Evolutionary conservation across 176 grass and related monocot species (phyloP), one percentile per base, ranked within the genome.

Genomic region (Bothriochloa decipiens): DNA sequence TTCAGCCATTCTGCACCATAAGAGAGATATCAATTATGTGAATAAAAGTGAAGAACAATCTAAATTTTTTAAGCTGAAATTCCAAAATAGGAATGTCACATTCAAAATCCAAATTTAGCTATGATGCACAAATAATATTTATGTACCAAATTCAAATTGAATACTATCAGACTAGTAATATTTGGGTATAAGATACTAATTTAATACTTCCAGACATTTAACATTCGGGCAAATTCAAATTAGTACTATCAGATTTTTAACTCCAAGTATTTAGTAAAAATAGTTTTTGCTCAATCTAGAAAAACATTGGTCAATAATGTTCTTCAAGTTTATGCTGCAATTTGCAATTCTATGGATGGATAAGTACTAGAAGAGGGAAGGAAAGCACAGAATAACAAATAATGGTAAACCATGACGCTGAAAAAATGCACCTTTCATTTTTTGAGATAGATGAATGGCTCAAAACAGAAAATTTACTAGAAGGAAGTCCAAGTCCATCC

Each of bases 401-500:
- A 73, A 64, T 76, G 81, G 45, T 68, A 37, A 14, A 86, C 55
- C 43, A 74, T 26, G 37, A 33, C 2, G 0, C 37, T 8, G 18
- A 8, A 76, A 35, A 70, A 22, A 49, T 57, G 46, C 70, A 95
- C 93, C 90, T 89, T 88, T 95, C 93, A 75, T 91, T 86, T 83
- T 65, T 91, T 77, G 88, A 89, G 76, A 94, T 71, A 73, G 77
- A 80, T 10, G 81, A 89, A 65, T 84, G 84, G 33, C 81, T 94
- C 55, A 60, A 87, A 91, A 89, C 61, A 46, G 81, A 91, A 94
- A 92, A 87, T 87, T 90, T 91, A 84, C 82, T 92, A 61, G 92
- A 89, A 53, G 95, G 95, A 81, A 94, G 81, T 83, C 95, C 95
- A 63, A 94, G 82, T 55, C 95, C 95, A 83, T 97, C 95, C 57